Base-by-base conservation (phyloP, 2,329 filamentous ascomycete species). In the Fusarium tanahbumbuense region DNA sequence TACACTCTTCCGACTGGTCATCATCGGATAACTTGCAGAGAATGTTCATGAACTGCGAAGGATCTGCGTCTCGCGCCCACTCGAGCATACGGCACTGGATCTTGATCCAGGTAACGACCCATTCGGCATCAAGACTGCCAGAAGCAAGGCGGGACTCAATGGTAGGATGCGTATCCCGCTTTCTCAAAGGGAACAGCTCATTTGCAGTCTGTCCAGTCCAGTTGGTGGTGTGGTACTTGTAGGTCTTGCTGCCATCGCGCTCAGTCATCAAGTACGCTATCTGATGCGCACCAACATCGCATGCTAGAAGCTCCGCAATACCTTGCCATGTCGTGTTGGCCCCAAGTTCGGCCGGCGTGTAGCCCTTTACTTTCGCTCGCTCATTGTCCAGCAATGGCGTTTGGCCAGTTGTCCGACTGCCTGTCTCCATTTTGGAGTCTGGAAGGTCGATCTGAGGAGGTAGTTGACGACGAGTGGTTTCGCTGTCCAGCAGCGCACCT, bases 81-180 rank as follows among this genome's bases (percentile, higher is more conserved):
- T 78, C 71, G 22, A 69, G 56, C n/a, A 80, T 34, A 11, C 78
- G 77, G 16, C 75, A 70, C 44, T 78, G 79, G 42, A 83, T 76
- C 20, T 67, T 67, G 16, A 70, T 67, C 81, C 81, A 83, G 5
- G 59, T 66, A 2, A 56, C 52, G 25, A 82, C 71, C 78, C 78
- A 82, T 6, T 72, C 70, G 11, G 77, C 65, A 42, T 81, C 75
- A 16, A 83, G 59, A 5, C 76, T 74, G 1, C 80, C 79, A 9
- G 57, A 67, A 0, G 77, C 81, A 65, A 80, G 78, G 46, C 81
- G 80, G 53, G 80, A 79, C 74, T 83, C 81, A 47, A 83, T 22
- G 13, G 77, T 79, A 9, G 41, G 47, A 8, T 60, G 37, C 8
- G 48, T 46, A 23, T 8, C 12, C 23, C 16, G 22, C 4, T 15